Evolutionary conservation across 495 filamentous ascomycete species (phyloP).

Genomic region (Neurospora sp.): DNA sequence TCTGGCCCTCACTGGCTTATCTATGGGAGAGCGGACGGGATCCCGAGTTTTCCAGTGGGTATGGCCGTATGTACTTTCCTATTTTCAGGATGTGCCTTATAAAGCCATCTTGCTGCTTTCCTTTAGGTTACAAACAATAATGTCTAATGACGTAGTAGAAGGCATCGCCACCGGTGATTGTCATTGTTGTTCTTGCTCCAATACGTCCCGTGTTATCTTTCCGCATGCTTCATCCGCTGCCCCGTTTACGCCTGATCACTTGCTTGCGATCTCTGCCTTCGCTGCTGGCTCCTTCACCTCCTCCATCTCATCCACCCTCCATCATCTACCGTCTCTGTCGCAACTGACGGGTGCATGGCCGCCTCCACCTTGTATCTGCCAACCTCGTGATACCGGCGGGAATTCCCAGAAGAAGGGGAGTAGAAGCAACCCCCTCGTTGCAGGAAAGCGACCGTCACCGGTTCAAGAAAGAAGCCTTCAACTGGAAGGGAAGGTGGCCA

Average conservation of each 20-base stretch:
- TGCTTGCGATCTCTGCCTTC: too few relatives aligned
- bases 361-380: not conserved
- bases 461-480: not conserved
- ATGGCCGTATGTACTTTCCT: conserved; percentile 32
- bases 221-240: not conserved
- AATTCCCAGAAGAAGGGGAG: not conserved
- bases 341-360: not conserved
- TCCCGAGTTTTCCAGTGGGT: conserved; percentile 34
- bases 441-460: not conserved
- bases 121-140: not conserved
- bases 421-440: not conserved
- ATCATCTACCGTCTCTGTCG: not conserved
- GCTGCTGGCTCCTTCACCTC: not conserved
- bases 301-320: not conserved
- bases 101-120: not conserved
- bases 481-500: not conserved
- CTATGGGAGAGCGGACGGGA: conserved; percentile 43
- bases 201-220: not conserved
- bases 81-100: not conserved
- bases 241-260: not conserved
- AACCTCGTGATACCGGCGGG: not conserved
- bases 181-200: not conserved
- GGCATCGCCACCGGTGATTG: not conserved
- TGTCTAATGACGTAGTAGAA: not conserved
- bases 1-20: conserved; percentile 24